phyloP scores from a whole-genome alignment of 768 basidiomycete genomes.

The Hortiboletus campestris region DNA sequence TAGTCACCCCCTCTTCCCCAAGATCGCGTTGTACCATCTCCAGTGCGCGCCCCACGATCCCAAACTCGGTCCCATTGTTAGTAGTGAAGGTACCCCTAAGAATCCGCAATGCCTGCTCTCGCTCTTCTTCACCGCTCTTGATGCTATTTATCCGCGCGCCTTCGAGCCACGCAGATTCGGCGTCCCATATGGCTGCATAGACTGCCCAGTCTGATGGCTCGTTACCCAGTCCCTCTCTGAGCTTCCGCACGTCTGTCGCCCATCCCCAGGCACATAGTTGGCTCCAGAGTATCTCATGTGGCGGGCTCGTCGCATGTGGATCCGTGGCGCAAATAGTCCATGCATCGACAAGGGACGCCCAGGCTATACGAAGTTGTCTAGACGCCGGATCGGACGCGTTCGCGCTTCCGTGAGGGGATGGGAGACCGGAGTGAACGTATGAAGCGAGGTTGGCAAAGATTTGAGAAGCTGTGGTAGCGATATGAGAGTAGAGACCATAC shows the following conservation, averaged over 20 bases:
- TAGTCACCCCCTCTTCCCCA: background rate
- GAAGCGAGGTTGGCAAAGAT: constrained; percentile 52
- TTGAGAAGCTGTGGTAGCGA: constrained; percentile 58
- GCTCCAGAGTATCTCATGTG: constrained; percentile 88
- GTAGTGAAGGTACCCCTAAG: constrained; percentile 41
- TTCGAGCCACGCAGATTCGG: constrained; percentile 66
- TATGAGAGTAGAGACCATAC: constrained; percentile 76
- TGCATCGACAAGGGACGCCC: constrained; percentile 56
- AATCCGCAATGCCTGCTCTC: constrained; percentile 35
- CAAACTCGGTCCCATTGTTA: constrained; percentile 32
- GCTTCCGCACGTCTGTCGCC: constrained; percentile 52
- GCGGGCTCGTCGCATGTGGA: constrained; percentile 83
- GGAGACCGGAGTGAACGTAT: constrained; percentile 39
- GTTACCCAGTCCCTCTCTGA: constrained; percentile 35
- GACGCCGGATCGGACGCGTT: background rate
- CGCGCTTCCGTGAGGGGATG: constrained; percentile 19
- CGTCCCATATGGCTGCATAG: constrained; percentile 39
- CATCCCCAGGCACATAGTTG: constrained; percentile 80
- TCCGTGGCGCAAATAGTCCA: constrained; percentile 89
- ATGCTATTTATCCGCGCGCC: constrained; percentile 72
- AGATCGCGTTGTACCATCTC: constrained; percentile 35
- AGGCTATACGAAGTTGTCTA: constrained; percentile 42
- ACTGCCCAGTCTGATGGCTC: constrained; percentile 24
- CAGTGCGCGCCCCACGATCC: constrained; percentile 38
- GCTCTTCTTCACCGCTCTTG: constrained; percentile 64